A percentile compares a stretch with the other conserved stretches of the same genome.
phyloP scores from a whole-genome alignment of 2,329 filamentous ascomycete species.

The Verticillium albo-atrum region DNA sequence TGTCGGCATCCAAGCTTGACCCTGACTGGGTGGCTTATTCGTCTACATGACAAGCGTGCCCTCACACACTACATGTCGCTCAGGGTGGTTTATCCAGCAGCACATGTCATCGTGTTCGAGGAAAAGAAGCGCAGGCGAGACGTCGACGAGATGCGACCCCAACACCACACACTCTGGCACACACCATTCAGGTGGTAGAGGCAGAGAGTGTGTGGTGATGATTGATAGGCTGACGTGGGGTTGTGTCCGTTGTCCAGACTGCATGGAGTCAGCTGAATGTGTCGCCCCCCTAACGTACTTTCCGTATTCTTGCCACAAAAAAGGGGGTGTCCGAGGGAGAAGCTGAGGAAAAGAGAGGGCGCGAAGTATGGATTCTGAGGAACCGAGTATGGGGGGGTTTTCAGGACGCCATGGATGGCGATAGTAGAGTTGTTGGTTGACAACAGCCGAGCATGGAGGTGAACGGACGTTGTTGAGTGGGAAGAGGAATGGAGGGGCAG shows the following conservation, averaged over 20 bases:
- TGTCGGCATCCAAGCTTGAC: too few species aligned
- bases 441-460: not conserved
- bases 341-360: not conserved
- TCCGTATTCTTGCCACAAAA: not conserved
- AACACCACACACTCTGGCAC: not conserved
- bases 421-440: not conserved
- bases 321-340: not conserved
- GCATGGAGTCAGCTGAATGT: not conserved
- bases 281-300: not conserved
- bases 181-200: not conserved
- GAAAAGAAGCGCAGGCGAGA: not conserved
- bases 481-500: not conserved
- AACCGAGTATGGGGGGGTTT: not conserved
- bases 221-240: not conserved
- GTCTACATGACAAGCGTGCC: not conserved
- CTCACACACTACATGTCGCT: not conserved
- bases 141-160: not conserved
- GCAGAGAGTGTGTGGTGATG: not conserved
- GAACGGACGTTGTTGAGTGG: not conserved
- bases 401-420: not conserved
- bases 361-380: not conserved
- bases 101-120: not conserved
- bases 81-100: not conserved
- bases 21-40: too few species aligned
- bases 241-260: not conserved